Base-by-base conservation (phyloP, 768 basidiomycete species). In the Suillus hirtellus region DNA sequence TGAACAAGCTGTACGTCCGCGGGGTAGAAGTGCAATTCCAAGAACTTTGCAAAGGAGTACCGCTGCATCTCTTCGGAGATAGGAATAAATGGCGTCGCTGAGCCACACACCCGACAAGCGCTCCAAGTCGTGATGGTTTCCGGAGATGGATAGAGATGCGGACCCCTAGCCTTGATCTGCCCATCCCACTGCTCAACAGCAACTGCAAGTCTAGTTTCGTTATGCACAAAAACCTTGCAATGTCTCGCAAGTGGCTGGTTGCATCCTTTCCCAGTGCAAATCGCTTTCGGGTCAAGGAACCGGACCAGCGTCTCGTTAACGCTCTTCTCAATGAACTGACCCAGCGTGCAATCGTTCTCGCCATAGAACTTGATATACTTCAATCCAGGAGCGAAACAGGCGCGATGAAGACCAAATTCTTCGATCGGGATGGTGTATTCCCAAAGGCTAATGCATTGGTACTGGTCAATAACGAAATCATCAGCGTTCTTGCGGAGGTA, bases 21-120 rank as follows among this genome's bases (percentile, higher is more conserved):
- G 37, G 95, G 95, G 76, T 99, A 97, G 75, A 98, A 98, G 71
- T 95, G 92, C 34, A 96, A 86, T 72, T 99, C 96, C 35, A 99
- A 84, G 74, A 96, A 99, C 69, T 97, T 96, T 42, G 91, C 93
- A 73, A 98, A 96, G 5, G 96, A 98, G 72, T 96, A 95, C 62
- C 89, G 81, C 70, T 93, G 91, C 83, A 96, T 95, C 73, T 96
- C 95, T 68, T 93, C 89, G 2, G 93, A 93, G 44, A 94, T 87
- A 6, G 89, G 89, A 67, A 95, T 91, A 76, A 95, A 92, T 2
- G 93, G 92, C 3, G 93, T 95, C 1, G 89, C 89, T 6, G 81
- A 89, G 37, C 84, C 88, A 72, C 87, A 93, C 31, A 89, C 76
- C 63, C 89, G 85, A 75, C 97, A 99, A 8, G 86, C 84, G 70